Base-by-base conservation (phyloP, 2,329 filamentous ascomycete genomes). In the Colletotrichum sansevieriae region DNA sequence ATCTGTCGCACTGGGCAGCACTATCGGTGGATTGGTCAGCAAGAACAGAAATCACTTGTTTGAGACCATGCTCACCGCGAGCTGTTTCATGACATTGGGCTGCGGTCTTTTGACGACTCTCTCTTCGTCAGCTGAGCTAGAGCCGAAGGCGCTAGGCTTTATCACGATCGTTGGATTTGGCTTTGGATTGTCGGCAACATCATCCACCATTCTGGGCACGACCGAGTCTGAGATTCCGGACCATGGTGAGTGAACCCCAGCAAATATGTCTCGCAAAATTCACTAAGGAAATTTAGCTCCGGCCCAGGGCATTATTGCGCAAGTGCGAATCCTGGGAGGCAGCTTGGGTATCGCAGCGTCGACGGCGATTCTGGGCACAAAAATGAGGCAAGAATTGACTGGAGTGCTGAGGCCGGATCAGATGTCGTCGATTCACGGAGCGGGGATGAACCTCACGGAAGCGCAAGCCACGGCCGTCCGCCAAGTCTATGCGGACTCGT, bases 311-410 rank as follows among this genome's bases (percentile, higher is more conserved):
- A 82, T 88, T 44, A 73, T 87, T 12, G 83, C 85, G 0, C 85
- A 88, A 63, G 75, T 82, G 25, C 81, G 85, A 37, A 81, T 88
- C 22, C 77, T 87, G 0, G 86, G 86, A 4, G 85, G 86, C 6
- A 87, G 85, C 65, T 76, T 88, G 33, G 86, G 86, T 3, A 86
- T 88, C 60, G 83, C 86, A 3, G 80, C 83, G 1, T 87, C 84
- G 20, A 83, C 85, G 1, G 82, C 83, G 15, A 78, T 87, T 15
- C 72, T 86, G 72, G 67, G 63, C 49, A 77, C 68, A 57, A 78
- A 73, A 72, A 77, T 76, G 47, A 75, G 73, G 29, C 63, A 75
- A 3, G 71, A 75, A 29, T 71, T 82, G 39, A 68, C 71, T 2
- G 76, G 73, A n/a, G 63, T 75, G 4, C 51, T 80, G 3, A 70